phyloP scores from a whole-genome alignment of 106 monocot species.

The Vanilla planifolia region DNA sequence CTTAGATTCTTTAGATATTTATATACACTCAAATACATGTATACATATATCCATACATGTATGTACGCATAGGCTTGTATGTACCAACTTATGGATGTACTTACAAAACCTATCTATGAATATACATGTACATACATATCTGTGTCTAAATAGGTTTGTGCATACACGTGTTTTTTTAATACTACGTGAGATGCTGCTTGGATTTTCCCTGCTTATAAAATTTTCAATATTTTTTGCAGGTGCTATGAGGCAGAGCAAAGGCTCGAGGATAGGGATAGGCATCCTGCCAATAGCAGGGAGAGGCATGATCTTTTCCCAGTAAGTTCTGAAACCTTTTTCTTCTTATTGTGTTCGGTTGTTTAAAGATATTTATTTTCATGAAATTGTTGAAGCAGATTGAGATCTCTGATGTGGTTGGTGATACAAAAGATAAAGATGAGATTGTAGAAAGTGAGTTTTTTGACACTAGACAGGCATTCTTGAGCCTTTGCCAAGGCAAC shows the following conservation, averaged over 20 bases:
- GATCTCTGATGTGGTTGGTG: constrained; percentile 51
- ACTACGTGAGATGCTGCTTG: no score
- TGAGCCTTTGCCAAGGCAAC: constrained; percentile 95
- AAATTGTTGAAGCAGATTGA: constrained; percentile 47
- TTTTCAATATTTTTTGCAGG: constrained; percentile 24
- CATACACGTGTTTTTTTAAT: no score
- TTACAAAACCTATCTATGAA: no score
- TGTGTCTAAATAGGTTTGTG: no score
- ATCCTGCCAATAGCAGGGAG: constrained; percentile 64
- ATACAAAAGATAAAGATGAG: constrained; percentile 94
- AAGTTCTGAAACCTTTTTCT: constrained; percentile 10
- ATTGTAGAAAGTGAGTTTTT: constrained; percentile 96
- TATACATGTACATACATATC: no score
- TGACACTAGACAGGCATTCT: constrained; percentile 90
- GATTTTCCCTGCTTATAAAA: no score
- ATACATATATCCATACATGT: no score
- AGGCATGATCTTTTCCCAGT: constrained; percentile 64
- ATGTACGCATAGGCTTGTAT: no score
- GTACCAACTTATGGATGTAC: no score
- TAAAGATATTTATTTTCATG: not conserved
- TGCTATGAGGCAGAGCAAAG: constrained; percentile 76
- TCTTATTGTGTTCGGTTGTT: not conserved
- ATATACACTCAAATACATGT: no score
- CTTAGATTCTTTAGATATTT: no score
- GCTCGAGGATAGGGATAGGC: constrained; percentile 79